Conservation (phyloP, 176 grass and related monocot genomes). For the Juncus inflexus region DNA sequence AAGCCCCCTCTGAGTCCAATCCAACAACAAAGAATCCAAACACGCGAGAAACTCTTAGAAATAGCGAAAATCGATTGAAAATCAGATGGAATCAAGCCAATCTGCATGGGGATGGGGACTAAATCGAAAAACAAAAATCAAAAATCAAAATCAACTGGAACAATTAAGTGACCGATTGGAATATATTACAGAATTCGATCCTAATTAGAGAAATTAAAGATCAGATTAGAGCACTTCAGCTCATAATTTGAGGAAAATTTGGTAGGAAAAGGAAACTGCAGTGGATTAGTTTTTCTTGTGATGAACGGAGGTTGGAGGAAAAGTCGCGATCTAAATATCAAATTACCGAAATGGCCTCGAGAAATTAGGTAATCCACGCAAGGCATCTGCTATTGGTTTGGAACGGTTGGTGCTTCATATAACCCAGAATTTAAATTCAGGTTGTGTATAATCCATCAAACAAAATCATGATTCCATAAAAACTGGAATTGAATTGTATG, state of each 20-base stretch:
- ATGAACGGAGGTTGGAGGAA: not conserved
- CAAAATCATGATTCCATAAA: too few species aligned
- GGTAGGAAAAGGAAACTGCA: not conserved
- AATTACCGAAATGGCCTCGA: constrained; percentile 13
- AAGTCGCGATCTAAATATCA: not conserved
- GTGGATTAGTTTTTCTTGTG: constrained; percentile 13
- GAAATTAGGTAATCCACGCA: not conserved
- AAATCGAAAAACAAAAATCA: not conserved
- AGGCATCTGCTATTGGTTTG: too few species aligned
- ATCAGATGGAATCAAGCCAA: constrained; percentile 22
- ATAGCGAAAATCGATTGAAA: constrained; percentile 13
- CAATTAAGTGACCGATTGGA: constrained; percentile 9
- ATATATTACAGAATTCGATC: constrained; percentile 1
- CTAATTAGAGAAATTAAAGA: not conserved
- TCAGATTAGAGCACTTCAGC: not conserved
- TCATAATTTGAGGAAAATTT: constrained; percentile 2
- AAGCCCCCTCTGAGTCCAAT: constrained; percentile 27
- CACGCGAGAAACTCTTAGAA: constrained; percentile 10
- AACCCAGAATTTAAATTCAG: too few species aligned
- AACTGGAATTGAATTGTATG: too few species aligned
- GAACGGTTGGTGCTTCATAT: too few species aligned
- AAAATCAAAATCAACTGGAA: constrained; percentile 1
- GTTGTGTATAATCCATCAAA: too few species aligned
- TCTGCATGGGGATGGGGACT: constrained; percentile 25
- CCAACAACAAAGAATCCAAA: constrained; percentile 30